Evolutionary conservation across 164 flowering plant genomes (phyloP).

Genomic region (Magnolia changhungtana): DNA sequence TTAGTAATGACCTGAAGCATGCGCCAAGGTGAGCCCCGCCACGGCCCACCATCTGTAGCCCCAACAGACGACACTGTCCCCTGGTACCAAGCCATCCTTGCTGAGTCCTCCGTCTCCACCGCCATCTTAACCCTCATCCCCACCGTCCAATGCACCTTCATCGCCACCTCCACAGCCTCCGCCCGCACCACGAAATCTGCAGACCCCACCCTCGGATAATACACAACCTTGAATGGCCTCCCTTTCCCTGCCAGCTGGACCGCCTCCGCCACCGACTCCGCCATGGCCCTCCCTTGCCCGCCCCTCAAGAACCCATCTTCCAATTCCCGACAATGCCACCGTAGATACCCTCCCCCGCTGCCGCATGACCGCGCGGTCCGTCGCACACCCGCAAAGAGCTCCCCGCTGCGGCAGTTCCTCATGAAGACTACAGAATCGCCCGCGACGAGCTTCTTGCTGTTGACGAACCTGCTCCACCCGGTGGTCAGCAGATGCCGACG

Average conservation of each 20-base stretch:
- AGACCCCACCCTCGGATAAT: conserved; percentile 51
- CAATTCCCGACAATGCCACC: not conserved
- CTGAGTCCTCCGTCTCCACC: conserved; percentile 59
- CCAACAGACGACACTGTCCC: conserved; percentile 42
- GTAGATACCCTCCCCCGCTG: not conserved
- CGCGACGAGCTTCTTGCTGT: conserved; percentile 63
- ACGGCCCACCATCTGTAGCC: conserved; percentile 28
- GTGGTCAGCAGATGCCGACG: conserved; percentile 73
- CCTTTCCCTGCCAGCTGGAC: conserved; percentile 41
- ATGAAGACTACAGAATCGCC: conserved; percentile 77
- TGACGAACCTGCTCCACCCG: conserved; percentile 89
- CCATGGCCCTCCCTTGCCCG: conserved; percentile 31
- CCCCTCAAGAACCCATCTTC: conserved; percentile 19
- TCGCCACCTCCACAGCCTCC: conserved; percentile 43
- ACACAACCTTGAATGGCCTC: conserved; percentile 53
- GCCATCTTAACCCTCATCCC: conserved; percentile 70
- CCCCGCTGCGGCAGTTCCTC: conserved; percentile 28
- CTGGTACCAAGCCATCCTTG: conserved; percentile 48
- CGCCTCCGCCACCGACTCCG: conserved; percentile 39
- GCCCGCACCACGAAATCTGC: conserved; percentile 65
- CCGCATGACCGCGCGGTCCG: conserved; percentile 24
- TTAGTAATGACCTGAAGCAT: conserved; percentile 53
- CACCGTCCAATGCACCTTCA: conserved; percentile 38
- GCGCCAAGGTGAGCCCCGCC: conserved; percentile 62
- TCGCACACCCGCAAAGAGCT: conserved; percentile 53